Percentiles rank a stretch among this genome's conserved stretches.
phyloP scores from a whole-genome alignment of 73 alveolate species.

The Paramecium sonneborni region DNA sequence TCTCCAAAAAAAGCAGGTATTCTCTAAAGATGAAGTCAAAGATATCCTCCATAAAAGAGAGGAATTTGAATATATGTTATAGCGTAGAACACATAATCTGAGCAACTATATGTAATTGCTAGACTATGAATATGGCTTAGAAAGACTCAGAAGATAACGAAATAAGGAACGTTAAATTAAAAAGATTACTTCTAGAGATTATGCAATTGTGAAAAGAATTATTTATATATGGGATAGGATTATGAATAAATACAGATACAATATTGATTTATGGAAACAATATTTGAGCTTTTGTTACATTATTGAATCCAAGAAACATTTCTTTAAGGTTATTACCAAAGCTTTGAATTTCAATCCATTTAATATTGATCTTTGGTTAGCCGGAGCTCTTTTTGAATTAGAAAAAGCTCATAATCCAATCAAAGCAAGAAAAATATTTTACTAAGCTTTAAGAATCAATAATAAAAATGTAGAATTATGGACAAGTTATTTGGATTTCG shows the following conservation, averaged over 20 bases:
- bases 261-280: conserved; percentile 65
- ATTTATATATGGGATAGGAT: conserved; percentile 65
- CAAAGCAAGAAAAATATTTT: conserved; percentile 63
- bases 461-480: not conserved
- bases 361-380: conserved; percentile 58
- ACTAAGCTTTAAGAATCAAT: conserved; percentile 13
- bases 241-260: conserved; percentile 58
- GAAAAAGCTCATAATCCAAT: conserved; percentile 59
- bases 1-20: conserved; percentile 41
- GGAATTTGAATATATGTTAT: conserved; percentile 43
- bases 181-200: conserved; percentile 47
- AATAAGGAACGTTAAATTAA: conserved; percentile 49
- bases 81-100: conserved; percentile 55
- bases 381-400: conserved; percentile 61
- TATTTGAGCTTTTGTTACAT: conserved; percentile 59
- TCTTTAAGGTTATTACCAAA: conserved; percentile 59
- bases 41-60: conserved; percentile 55
- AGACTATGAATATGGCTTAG: conserved; percentile 65
- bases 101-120: conserved; percentile 55
- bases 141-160: conserved; percentile 59
- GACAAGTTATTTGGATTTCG: conserved; percentile 23
- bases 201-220: conserved; percentile 62
- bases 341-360: conserved; percentile 64
- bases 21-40: conserved; percentile 55
- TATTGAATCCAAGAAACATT: conserved; percentile 58